Evolutionary conservation across 2,329 filamentous ascomycete species (phyloP).

Genomic region (Macroventuria anomochaeta): DNA sequence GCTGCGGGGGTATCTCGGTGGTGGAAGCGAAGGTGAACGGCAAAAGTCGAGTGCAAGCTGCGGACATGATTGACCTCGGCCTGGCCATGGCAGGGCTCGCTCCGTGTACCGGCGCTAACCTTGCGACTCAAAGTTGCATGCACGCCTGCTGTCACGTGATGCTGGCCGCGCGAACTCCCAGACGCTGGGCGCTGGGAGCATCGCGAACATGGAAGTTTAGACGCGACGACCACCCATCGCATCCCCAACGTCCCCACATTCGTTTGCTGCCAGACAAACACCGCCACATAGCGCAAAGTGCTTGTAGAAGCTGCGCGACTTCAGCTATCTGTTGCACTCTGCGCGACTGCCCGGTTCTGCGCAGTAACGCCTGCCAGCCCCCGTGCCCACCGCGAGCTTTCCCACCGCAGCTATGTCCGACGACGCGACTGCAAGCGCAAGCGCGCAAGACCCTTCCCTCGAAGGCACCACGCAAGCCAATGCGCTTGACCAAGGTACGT

Average conservation of each 20-base stretch:
- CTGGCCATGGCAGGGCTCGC: neutral
- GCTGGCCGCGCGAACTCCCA: constrained; percentile 21
- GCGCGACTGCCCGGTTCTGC: constrained; percentile 1
- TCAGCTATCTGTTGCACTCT: neutral
- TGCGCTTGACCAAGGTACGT: constrained; percentile 45
- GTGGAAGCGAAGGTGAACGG: neutral
- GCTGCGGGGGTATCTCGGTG: neutral
- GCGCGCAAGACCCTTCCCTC: constrained; percentile 36
- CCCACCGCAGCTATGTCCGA: constrained; percentile 41
- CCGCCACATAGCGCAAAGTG: constrained; percentile 11
- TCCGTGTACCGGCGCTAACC: constrained; percentile 11
- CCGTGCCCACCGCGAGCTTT: constrained; percentile 14
- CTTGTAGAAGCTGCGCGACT: constrained; percentile 6
- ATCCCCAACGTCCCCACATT: constrained; percentile 34
- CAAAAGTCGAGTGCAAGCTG: constrained; percentile 5
- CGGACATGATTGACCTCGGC: constrained; percentile 15
- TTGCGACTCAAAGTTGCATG: neutral
- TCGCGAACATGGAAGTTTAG: constrained; percentile 37
- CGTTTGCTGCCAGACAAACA: constrained; percentile 20
- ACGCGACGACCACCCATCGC: constrained; percentile 39
- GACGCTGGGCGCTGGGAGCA: constrained; percentile 31
- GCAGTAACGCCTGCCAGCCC: constrained; percentile 16
- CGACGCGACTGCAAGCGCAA: constrained; percentile 39
- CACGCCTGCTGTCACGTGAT: constrained; percentile 31
- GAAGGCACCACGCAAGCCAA: constrained; percentile 33